Percentiles rank a stretch among this genome's conserved stretches.
Evolutionary conservation across 2,329 filamentous ascomycete genomes (phyloP).

Genomic region (Shiraia sp.): DNA sequence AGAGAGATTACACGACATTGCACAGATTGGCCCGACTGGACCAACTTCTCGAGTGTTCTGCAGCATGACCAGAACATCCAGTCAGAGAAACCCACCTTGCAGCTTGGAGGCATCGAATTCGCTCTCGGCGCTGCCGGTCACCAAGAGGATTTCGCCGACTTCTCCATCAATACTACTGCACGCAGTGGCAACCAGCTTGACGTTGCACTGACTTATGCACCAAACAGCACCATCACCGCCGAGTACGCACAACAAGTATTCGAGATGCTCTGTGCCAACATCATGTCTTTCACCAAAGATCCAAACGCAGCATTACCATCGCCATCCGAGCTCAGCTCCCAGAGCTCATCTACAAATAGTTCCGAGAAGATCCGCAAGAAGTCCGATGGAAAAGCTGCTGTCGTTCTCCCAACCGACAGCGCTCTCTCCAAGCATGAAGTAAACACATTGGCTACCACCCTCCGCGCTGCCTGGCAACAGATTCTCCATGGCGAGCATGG

Average conservation of each 20-base stretch:
- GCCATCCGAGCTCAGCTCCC: conserved; percentile 30
- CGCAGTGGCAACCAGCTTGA: conserved; percentile 29
- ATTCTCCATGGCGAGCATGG: conserved; percentile 34
- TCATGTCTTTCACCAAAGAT: conserved; percentile 30
- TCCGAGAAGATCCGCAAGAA: conserved; percentile 28
- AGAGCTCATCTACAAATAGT: conserved; percentile 24
- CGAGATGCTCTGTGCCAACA: conserved; percentile 35
- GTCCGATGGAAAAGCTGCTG: conserved; percentile 26
- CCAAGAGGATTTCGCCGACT: conserved; percentile 40
- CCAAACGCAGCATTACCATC: conserved; percentile 33
- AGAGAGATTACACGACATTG: conserved; percentile 39
- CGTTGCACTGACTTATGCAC: conserved; percentile 34
- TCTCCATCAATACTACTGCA: conserved; percentile 34
- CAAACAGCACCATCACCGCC: conserved; percentile 53
- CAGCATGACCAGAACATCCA: conserved; percentile 41
- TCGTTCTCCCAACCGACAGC: conserved; percentile 29
- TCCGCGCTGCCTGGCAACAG: conserved; percentile 35
- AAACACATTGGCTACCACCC: conserved; percentile 23
- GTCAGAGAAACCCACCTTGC: conserved; percentile 51
- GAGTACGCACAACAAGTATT: conserved; percentile 57
- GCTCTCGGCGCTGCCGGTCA: conserved; percentile 33
- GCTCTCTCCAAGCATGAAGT: conserved; percentile 31
- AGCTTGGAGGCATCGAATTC: conserved; percentile 46
- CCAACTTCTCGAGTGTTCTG: conserved; percentile 39
- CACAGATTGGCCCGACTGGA: conserved; percentile 44